Evolutionary conservation across 2,329 filamentous ascomycete genomes (phyloP).

Genomic region (Dactylellina parvicollis): DNA sequence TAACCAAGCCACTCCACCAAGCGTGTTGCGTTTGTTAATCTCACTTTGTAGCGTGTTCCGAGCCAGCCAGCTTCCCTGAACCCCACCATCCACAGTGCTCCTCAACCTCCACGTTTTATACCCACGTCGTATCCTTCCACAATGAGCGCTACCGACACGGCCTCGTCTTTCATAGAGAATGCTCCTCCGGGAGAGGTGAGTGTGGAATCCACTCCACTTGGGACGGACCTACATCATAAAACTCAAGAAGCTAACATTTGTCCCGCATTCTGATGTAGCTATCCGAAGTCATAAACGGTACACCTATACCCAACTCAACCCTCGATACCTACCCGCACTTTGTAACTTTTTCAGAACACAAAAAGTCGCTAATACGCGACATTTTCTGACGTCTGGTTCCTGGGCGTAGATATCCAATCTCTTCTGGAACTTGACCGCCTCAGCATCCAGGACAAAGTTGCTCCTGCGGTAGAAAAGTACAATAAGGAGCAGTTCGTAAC

Average conservation of each 20-base stretch:
- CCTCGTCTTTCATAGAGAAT: conserved; percentile 89
- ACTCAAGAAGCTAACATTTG: too few relatives aligned
- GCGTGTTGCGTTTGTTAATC: conserved; percentile 44
- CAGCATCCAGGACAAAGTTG: conserved; percentile 75
- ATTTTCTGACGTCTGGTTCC: not conserved
- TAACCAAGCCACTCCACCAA: not conserved
- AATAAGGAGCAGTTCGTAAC: conserved; percentile 94
- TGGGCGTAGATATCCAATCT: conserved; percentile 80
- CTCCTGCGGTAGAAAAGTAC: conserved; percentile 89
- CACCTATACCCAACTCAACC: conserved; percentile 52
- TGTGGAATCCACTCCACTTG: conserved; percentile 55
- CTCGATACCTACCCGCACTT: not conserved
- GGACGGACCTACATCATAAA: too few relatives aligned
- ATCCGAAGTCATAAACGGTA: conserved; percentile 87
- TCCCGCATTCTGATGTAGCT: conserved; percentile 69
- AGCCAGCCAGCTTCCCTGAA: conserved; percentile 28
- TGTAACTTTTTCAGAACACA: conserved; percentile 7
- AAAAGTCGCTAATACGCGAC: conserved; percentile 8
- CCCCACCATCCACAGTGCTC: conserved; percentile 48
- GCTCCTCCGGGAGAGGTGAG: conserved; percentile 95
- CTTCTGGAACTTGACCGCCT: conserved; percentile 78
- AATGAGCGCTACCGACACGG: conserved; percentile 63
- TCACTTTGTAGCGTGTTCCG: conserved; percentile 8
- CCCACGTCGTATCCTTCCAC: conserved; percentile 23
- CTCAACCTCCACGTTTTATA: conserved; percentile 25